These are phyloP conservation scores for Solanum hybrid DNA, from an alignment of 305 asterid genomes.

Conservation along the genomic window DNA sequence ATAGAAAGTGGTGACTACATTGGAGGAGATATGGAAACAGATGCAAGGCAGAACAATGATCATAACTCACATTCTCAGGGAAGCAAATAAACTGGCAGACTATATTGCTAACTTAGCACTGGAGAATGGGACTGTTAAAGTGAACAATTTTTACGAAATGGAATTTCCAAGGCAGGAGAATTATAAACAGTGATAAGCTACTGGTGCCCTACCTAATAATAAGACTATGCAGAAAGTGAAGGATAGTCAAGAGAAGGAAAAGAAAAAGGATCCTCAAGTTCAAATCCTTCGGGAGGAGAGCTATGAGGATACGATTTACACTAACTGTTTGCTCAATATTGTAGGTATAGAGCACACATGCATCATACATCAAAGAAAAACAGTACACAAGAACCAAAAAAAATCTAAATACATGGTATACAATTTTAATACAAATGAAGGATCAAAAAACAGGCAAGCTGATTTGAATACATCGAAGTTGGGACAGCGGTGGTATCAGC, in stretches of 20 bases:
- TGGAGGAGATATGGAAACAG: not conserved
- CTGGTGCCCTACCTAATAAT: not conserved
- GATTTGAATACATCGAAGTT: not conserved
- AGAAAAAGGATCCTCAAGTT: not conserved
- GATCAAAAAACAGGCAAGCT: not conserved
- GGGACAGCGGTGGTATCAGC: not conserved
- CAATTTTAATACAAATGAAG: not conserved
- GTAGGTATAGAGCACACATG: not conserved
- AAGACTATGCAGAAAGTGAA: not conserved
- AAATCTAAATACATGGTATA: not conserved
- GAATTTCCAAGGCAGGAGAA: not conserved
- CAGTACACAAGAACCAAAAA: not conserved
- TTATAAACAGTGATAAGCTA: not conserved
- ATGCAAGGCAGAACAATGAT: not conserved
- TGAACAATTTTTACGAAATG: not conserved
- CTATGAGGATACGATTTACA: not conserved
- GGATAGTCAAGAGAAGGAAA: not conserved
- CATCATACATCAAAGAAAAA: not conserved
- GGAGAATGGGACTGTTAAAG: not conserved
- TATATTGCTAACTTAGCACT: not conserved
- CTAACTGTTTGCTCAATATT: not conserved
- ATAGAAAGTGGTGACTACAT: not conserved
- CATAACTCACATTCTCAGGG: not conserved
- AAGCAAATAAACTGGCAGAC: not conserved
- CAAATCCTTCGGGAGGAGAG: not conserved